Evolutionary conservation across 177 flowering plant genomes (phyloP).

Genomic region (Vitis hybrid): DNA sequence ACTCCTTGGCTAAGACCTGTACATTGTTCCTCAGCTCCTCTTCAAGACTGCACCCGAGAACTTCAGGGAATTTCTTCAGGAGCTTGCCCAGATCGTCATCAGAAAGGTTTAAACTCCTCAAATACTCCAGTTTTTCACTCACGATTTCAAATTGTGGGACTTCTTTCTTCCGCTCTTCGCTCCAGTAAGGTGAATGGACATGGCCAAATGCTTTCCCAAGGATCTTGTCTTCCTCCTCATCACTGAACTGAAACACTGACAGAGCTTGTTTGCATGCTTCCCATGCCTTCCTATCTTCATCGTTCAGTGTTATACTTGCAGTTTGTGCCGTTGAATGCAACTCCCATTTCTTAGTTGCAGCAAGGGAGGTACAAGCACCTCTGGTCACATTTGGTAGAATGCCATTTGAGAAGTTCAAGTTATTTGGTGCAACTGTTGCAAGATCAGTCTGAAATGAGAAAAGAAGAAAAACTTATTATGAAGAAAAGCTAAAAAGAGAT

Average conservation of each 20-base stretch:
- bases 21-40: constrained; percentile 73
- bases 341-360: constrained; percentile 46
- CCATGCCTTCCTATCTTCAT: constrained; percentile 68
- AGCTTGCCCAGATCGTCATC: constrained; percentile 78
- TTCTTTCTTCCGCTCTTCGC: constrained; percentile 73
- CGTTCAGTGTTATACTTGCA: constrained; percentile 26
- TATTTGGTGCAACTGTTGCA: constrained; percentile 25
- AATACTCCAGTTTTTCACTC: constrained; percentile 50
- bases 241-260: constrained; percentile 44
- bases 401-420: constrained; percentile 12
- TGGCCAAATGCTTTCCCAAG: constrained; percentile 92
- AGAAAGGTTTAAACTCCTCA: constrained; percentile 65
- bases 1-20: constrained; percentile 51
- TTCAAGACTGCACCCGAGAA: constrained; percentile 83
- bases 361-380: constrained; percentile 12
- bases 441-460: constrained; percentile 36
- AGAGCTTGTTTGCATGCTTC: constrained; percentile 67
- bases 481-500: not conserved
- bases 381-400: constrained; percentile 15
- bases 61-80: constrained; percentile 94
- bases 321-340: constrained; percentile 43
- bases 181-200: constrained; percentile 88
- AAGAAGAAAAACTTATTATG: not conserved
- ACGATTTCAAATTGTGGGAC: constrained; percentile 60
- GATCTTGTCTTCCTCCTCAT: constrained; percentile 74